Percentiles rank a stretch among this genome's conserved stretches.
phyloP scores from a whole-genome alignment of 495 filamentous ascomycete species.

The Terfezia claveryi region DNA sequence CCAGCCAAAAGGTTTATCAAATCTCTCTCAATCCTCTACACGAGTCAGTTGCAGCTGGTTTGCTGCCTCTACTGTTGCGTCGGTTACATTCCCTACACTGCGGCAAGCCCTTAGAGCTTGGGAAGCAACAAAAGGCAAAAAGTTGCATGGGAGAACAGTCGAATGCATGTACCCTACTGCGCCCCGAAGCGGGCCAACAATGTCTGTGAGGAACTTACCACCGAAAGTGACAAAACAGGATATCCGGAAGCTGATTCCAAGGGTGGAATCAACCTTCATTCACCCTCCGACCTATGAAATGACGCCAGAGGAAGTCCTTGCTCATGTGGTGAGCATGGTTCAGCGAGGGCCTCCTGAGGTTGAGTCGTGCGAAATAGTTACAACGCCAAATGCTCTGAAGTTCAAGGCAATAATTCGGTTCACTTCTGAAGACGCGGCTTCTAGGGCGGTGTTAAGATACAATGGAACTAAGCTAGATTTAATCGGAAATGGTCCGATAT shows the following conservation, averaged over 20 bases:
- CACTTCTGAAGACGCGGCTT: conserved; percentile 5
- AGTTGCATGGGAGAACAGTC: conserved; percentile 5
- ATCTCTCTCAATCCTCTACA: conserved; percentile 7
- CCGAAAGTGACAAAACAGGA: conserved; percentile 4
- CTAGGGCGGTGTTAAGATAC: conserved; percentile 2
- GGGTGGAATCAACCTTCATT: neutral
- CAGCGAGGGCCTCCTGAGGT: conserved; percentile 2
- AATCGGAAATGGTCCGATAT: conserved; percentile 3
- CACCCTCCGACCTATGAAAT: conserved; percentile 3
- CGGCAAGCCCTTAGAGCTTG: neutral
- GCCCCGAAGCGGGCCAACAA: neutral
- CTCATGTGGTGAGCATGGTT: conserved; percentile 8
- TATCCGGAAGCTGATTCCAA: conserved; percentile 1
- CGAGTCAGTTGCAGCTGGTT: conserved; percentile 13
- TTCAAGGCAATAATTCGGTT: conserved; percentile 7
- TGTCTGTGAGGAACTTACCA: conserved; percentile 2
- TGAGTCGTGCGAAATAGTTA: conserved; percentile 9
- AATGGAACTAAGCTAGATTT: conserved; percentile 1
- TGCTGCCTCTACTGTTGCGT: conserved; percentile 7
- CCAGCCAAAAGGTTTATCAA: neutral
- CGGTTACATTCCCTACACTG: neutral
- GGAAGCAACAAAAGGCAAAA: conserved; percentile 1
- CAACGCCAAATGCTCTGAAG: conserved; percentile 2
- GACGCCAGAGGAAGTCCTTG: conserved; percentile 5
- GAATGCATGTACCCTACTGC: conserved; percentile 2